A percentile compares a stretch with the other conserved stretches of the same genome.
Evolutionary conservation across 2,329 filamentous ascomycete species (phyloP).

Genomic region (Fusarium lateritium): DNA sequence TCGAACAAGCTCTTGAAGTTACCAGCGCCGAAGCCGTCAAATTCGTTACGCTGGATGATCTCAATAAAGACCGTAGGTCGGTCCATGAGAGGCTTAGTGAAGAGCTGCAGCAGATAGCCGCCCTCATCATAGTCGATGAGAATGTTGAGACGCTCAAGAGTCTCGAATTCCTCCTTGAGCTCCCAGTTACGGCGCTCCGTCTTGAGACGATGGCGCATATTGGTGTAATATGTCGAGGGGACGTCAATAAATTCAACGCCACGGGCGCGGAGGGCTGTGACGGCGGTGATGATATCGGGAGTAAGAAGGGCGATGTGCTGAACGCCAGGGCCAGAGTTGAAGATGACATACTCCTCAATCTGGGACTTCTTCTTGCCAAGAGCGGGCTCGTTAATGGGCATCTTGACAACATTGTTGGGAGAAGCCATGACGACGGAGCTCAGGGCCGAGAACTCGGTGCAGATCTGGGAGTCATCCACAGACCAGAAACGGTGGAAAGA

Average conservation of each 20-base stretch:
- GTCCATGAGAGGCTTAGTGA: slow-evolving; percentile 92
- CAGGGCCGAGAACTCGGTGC: slow-evolving; percentile 91
- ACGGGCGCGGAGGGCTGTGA: slow-evolving; percentile 83
- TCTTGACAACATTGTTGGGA: slow-evolving; percentile 89
- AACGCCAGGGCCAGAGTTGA: slow-evolving; percentile 90
- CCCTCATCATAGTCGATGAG: slow-evolving; percentile 95
- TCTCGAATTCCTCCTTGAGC: slow-evolving; percentile 85
- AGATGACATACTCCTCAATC: slow-evolving; percentile 93
- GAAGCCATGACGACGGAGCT: slow-evolving; percentile 93
- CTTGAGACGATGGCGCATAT: slow-evolving; percentile 81
- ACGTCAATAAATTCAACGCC: slow-evolving; percentile 95
- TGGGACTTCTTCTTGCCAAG: slow-evolving; percentile 91
- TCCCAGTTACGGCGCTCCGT: slow-evolving; percentile 71
- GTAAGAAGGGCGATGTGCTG: slow-evolving; percentile 95
- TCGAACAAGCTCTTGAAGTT: slow-evolving; percentile 98
- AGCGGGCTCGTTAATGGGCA: slow-evolving; percentile 98
- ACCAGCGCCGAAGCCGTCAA: slow-evolving; percentile 92
- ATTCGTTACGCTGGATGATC: slow-evolving; percentile 93
- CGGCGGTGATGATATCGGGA: slow-evolving; percentile 81
- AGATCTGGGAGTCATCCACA: slow-evolving; percentile 93
- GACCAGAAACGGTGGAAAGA: slow-evolving; percentile 98
- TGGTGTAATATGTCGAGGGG: slow-evolving; percentile 86
- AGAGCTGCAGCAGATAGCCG: slow-evolving; percentile 84
- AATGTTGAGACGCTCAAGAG: slow-evolving; percentile 83
- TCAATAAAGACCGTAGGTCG: slow-evolving; percentile 96